Evolutionary conservation across 2,329 filamentous ascomycete genomes (phyloP), one percentile per base, ranked within the genome.

Genomic region (Fonsecaea erecta): DNA sequence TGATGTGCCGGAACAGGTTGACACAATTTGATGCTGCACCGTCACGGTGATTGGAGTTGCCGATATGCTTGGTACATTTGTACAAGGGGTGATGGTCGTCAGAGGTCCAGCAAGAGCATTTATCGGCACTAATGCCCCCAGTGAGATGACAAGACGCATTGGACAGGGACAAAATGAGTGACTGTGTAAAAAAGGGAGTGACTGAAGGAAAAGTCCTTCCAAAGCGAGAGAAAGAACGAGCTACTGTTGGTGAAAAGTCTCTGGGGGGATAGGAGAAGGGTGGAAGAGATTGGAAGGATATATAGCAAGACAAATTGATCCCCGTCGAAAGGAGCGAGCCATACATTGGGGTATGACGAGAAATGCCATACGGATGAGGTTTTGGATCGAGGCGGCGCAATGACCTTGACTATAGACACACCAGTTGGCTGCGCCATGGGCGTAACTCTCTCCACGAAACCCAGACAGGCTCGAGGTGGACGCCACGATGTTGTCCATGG

Each of bases 151-250:
- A 35, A 69, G 62, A 51, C 58, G 64, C 67, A 69, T 69, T 21
- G 28, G 58, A 62, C 63, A 67, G 26, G 43, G 58, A 21, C 37
- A 46, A 56, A 68, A 62, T 51, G 61, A 66, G 34, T 63, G 60
- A 48, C 21, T 52, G 34, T 40, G 46, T 14, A 12, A 34, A 12
- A 34, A 55, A 62, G 56, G 64, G 59, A 64, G 52, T 64, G 66
- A 57, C 52, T 64, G 65, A 60, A 66, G 63, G 66, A 61, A 65
- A 68, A 62, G 30, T 64, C 60, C 54, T 63, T 62, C 57, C 37
- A 56, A 58, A 24, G 8, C 28, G 26, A 8, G 37, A 26, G 35
- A 24, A 34, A 16, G 30, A 53, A 53, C 34, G 52, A 53, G 52
- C 9, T 30, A 14, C 46, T 32, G 59, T 35, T 55, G 54, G n/a